Base-by-base conservation (phyloP, 163 green algal genomes). In the Scenedesmus sp. region DNA sequence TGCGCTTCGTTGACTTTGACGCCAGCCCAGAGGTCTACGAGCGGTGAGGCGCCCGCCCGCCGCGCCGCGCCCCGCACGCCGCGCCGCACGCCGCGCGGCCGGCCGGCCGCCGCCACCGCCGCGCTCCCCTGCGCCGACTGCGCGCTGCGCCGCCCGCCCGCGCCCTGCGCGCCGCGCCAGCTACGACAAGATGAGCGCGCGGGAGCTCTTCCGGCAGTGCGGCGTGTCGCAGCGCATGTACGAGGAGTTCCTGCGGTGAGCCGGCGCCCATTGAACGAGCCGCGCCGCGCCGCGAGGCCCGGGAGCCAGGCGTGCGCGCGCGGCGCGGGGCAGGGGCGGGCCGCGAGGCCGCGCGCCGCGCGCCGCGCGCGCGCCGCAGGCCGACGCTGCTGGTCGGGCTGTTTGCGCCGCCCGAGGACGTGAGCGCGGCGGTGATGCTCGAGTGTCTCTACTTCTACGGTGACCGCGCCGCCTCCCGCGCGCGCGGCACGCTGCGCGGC, bases 401-500 rank as follows among this genome's bases (percentile, higher is more conserved):
- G 31, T 98, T 98, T 88, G 94, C 93, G 6, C 91, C 92, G 22
- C 91, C 93, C 10, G 94, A 98, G 82, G 77, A 96, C 31, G 86
- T 97, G 36, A 93, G 94, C 34, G 69, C 95, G 24, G 94, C 93
- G 0, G 84, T 85, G 2, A 90, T 93, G 71, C 81, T 98, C 17
- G 92, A 92, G 54, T 93, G 89, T 3, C 87, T 98, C 24, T 97
- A 97, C 82, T 98, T 96, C 66, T 98, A 98, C 77, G 87, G 67
- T 76, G 29, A 56, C 50, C 7, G 22, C 36, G 17, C 82, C 51
- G 31, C 1, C 18, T 57, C 48, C 0, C 18, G 48, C 1, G 48
- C n/a, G n/a, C n/a, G n/a, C n/a, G n/a, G n/a, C n/a, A n/a, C n/a
- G n/a, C n/a, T n/a, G n/a, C n/a, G n/a, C n/a, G n/a, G n/a, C n/a